These are phyloP conservation scores for Ilex paraguariensis DNA, from an alignment of 305 asterid genomes.

Conservation along the genomic window DNA sequence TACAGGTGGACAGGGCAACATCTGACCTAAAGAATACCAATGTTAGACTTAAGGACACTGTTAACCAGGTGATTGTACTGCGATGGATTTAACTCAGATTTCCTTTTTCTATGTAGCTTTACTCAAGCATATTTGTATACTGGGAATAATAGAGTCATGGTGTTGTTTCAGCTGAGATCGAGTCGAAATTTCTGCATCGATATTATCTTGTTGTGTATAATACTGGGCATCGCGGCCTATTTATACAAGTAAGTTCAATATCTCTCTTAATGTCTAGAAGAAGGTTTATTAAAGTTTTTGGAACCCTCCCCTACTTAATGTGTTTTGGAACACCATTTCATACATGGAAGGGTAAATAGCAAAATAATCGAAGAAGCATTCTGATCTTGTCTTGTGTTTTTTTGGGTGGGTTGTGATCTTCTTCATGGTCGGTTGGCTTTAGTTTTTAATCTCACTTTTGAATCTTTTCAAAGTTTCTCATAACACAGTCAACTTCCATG, in stretches of 20 bases:
- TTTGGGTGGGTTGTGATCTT: too few relatives aligned
- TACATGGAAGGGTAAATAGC: too few relatives aligned
- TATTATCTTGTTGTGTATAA: slow-evolving; percentile 75
- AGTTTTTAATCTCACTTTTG: too few relatives aligned
- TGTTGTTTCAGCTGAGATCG: slow-evolving; percentile 62
- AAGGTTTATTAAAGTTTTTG: neutral
- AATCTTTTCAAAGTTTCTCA: too few relatives aligned
- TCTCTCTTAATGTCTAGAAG: slow-evolving; percentile 3
- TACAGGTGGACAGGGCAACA: slow-evolving; percentile 89
- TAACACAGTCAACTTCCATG: too few relatives aligned
- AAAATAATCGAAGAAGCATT: too few relatives aligned
- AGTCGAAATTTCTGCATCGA: slow-evolving; percentile 92
- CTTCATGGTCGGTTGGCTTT: too few relatives aligned
- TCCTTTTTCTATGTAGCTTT: neutral
- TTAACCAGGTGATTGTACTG: slow-evolving; percentile 62
- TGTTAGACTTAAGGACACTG: slow-evolving; percentile 88
- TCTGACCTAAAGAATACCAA: slow-evolving; percentile 89
- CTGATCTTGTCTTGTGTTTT: too few relatives aligned
- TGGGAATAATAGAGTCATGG: slow-evolving; percentile 3
- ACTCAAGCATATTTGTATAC: neutral
- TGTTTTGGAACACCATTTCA: too few relatives aligned
- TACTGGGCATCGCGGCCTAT: slow-evolving; percentile 95
- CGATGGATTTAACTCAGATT: neutral
- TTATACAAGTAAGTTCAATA: slow-evolving; percentile 69
- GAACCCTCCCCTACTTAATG: slow-evolving; percentile 1